Base-by-base conservation (phyloP, 805 yeast species). In the Pachysolen tannophilus region DNA sequence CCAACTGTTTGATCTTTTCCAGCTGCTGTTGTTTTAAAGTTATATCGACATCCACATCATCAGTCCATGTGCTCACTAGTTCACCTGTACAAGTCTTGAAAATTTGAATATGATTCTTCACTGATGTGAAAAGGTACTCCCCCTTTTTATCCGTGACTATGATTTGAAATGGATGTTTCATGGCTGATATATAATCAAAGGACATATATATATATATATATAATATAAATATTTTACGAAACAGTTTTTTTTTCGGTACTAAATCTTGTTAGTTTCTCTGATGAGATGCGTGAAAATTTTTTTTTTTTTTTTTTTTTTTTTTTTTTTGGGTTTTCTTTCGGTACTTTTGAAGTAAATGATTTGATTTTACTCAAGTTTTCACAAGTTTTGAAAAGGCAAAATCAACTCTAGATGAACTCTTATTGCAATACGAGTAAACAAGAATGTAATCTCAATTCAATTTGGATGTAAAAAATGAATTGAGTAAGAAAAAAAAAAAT, bases 101-200 rank as follows among this genome's bases (percentile, higher is more conserved):
- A 3, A 67, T 81, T 39, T 69, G 66, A n/a, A 83, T 56, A 26
- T 67, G 59, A 48, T 78, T 79, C 47, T 78, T 75, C 4, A 73
- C 67, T 1, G 81, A 64, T 1, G 72, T 68, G 55, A 72, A 79
- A 11, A 83, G 52, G 14, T 66, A 52, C 3, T 59, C 51, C 1
- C 78, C 78, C 13, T 58, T 52, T 4, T 48, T 47, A 45, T 62
- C 68, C n/a, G 71, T 45, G 3, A 67, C 47, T 2, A 77, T 52
- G 25, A 73, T 62, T 49, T 82, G 90, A 50, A 76, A 73, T 13
- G 92, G 92, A 48, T 83, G 88, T 46, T 77, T 77, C 75, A 79
- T 69, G n/a, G n/a, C n/a, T n/a, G n/a, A n/a, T n/a, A n/a, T n/a
- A n/a, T n/a, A n/a, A n/a, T n/a, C n/a, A n/a, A n/a, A n/a, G n/a